Conservation (phyloP, 2,329 filamentous ascomycete genomes). For the Alternaria longipes region DNA sequence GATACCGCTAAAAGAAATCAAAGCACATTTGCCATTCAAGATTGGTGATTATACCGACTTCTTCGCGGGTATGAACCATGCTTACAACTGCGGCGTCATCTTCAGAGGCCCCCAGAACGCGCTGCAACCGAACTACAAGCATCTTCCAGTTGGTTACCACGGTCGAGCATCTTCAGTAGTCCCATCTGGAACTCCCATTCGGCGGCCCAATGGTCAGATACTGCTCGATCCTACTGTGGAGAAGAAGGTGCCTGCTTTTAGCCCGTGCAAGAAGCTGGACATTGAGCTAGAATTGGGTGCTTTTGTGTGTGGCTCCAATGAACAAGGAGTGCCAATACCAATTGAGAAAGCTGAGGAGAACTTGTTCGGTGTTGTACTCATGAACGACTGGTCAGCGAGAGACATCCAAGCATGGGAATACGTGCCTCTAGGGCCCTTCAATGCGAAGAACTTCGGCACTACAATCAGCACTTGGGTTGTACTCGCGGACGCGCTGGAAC, state of each 20-base stretch:
- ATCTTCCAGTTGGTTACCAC: constrained; percentile 84
- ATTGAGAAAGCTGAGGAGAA: constrained; percentile 73
- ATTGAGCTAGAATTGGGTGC: constrained; percentile 83
- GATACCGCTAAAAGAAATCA: constrained; percentile 66
- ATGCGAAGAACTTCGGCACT: constrained; percentile 83
- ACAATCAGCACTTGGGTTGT: constrained; percentile 84
- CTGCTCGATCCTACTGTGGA: constrained; percentile 69
- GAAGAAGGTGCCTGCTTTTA: constrained; percentile 70
- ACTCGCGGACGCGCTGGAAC: constrained; percentile 76
- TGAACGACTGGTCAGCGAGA: constrained; percentile 89
- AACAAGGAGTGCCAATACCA: constrained; percentile 69
- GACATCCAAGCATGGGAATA: constrained; percentile 89
- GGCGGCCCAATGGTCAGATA: constrained; percentile 79
- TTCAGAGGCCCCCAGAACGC: constrained; percentile 78
- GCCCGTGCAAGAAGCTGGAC: constrained; percentile 73
- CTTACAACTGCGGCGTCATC: constrained; percentile 74
- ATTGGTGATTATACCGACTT: constrained; percentile 90
- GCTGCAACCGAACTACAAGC: constrained; percentile 81
- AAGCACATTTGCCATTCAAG: constrained; percentile 75
- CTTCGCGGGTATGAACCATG: constrained; percentile 82
- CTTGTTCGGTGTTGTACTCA: constrained; percentile 80
- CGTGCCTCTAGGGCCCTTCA: constrained; percentile 82
- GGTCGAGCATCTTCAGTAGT: constrained; percentile 79
- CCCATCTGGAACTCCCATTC: constrained; percentile 75
- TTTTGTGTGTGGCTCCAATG: constrained; percentile 73